Base-by-base conservation (phyloP, 495 filamentous ascomycete species). In the Aspergillus heteromorphus region DNA sequence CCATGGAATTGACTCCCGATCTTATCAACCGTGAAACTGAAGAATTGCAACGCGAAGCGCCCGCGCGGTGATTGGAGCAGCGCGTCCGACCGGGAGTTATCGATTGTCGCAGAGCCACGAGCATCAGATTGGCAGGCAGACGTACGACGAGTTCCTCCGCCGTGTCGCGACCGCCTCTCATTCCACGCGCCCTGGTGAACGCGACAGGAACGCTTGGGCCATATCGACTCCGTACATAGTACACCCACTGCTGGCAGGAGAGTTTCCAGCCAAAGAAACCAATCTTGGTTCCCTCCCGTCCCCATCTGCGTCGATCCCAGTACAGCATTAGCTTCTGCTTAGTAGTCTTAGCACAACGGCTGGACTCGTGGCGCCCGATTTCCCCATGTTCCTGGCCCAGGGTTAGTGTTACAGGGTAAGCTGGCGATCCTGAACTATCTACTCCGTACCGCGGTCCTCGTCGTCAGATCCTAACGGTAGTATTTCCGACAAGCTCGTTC, bases 21-120 rank as follows among this genome's bases (percentile, higher is more conserved):
- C 11, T 4, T 13, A n/a, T n/a, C 34, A 38, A 13, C 3, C 10
- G 5, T 38, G 34, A 38, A 38, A 38, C 34, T n/a, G n/a, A n/a
- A n/a, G n/a, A n/a, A n/a, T n/a, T n/a, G n/a, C n/a, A n/a, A 62
- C 59, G 63, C 59, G 63, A 60, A 58, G 49, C 52, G 58, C 58
- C 53, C 31, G 50, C 40, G 45, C 38, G 57, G 47, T 56, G 59
- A 63, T 65, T 65, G 54, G 60, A 50, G 45, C 55, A 58, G 57
- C 56, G 55, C 57, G 55, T 40, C 19, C 49, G 34, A 14, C 25
- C 11, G 6, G n/a, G 4, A 17, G 47, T 19, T 45, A 43, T 56
- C 40, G 34, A 45, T 53, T 52, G 41, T 48, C 49, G 47, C 18
- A 36, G 53, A 36, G 53, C 50, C 51, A 55, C 40, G 47, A 45